Conservation (phyloP, 2,329 filamentous ascomycete species). For the Setomelanomma holmii region DNA sequence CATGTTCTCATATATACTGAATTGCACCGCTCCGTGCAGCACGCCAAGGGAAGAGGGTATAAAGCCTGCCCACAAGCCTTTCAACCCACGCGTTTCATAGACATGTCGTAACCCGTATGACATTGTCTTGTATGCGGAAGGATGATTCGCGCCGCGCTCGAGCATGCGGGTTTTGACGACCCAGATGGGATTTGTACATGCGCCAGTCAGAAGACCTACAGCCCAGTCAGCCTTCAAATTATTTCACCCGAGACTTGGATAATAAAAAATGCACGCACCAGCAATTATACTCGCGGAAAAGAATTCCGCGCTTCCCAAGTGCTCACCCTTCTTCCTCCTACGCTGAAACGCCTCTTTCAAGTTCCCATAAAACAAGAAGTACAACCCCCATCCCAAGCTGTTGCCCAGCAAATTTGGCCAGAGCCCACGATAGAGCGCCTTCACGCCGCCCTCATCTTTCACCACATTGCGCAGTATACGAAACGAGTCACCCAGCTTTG, state of each 20-base stretch:
- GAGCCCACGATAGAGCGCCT: slow-evolving; percentile 85
- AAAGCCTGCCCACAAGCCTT: slow-evolving; percentile 88
- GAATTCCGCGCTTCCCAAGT: slow-evolving; percentile 73
- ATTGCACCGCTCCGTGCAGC: slow-evolving; percentile 91
- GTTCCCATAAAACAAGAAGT: slow-evolving; percentile 79
- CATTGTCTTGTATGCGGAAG: slow-evolving; percentile 84
- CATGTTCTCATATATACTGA: slow-evolving; percentile 87
- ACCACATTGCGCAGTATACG: slow-evolving; percentile 61
- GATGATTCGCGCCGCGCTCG: slow-evolving; percentile 75
- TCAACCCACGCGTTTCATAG: slow-evolving; percentile 72
- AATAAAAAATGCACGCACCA: slow-evolving; percentile 47
- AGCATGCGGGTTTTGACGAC: slow-evolving; percentile 98
- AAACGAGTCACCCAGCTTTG: slow-evolving; percentile 60
- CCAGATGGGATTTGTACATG: slow-evolving; percentile 95
- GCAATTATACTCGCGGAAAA: slow-evolving; percentile 75
- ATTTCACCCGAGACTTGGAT: not conserved
- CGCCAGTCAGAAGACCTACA: slow-evolving; percentile 75
- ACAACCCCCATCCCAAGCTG: slow-evolving; percentile 86
- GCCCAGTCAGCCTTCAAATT: slow-evolving; percentile 14
- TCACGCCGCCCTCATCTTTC: slow-evolving; percentile 63
- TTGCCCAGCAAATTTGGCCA: slow-evolving; percentile 92
- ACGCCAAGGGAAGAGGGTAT: slow-evolving; percentile 85
- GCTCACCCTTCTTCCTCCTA: slow-evolving; percentile 47
- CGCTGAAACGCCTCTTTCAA: slow-evolving; percentile 62
- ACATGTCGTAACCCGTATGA: slow-evolving; percentile 72